Evolutionary conservation across 495 filamentous ascomycete genomes (phyloP), one percentile per base, ranked within the genome.

Genomic region (Daldinia vernicosa): DNA sequence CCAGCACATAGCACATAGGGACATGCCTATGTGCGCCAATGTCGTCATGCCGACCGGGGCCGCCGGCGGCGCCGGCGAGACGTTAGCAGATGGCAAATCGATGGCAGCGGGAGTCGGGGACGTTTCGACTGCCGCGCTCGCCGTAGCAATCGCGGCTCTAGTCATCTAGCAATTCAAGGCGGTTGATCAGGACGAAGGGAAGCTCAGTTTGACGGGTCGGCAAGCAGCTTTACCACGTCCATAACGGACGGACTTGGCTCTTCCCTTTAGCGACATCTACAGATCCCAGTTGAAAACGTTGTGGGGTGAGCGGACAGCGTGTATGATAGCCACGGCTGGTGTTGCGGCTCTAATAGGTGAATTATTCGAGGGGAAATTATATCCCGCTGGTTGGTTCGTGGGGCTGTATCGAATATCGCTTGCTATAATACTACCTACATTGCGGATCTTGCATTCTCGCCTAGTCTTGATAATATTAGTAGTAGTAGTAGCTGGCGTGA

Each of bases 21-120:
- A 53, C 17, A 52, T 24, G 9, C 40, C 68, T 3, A 66, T 28
- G 14, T 67, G 69, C 39, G 64, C 65, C 47, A 55, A 57, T 40
- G 64, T 60, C n/a, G 60, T 56, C 37, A 19, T 72, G 11, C 60
- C 64, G 30, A 28, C n/a, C 30, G 43, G 43, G 2, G 50, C 1
- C 26, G 27, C 22, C n/a, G 53, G 58, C 30, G 43, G 43, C 0
- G 50, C 1, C 26, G 27, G 28, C n/a, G 53, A 62, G 6, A 32
- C 24, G 9, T 30, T 22, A 14, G n/a, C 63, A 4, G 37, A 37
- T 51, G 9, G 22, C 12, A 17, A 53, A 27, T 17, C 50, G 12
- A 9, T 26, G 5, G 28, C 55, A 7, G 6, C 22, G n/a, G 24
- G 12, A 37, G 1, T n/a, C 30, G n/a, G 19, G 0, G 6, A 4